Percentiles rank a stretch among this genome's conserved stretches.
phyloP scores from a whole-genome alignment of 352 stramenopile species.

The Globisporangium heterothallicum region DNA sequence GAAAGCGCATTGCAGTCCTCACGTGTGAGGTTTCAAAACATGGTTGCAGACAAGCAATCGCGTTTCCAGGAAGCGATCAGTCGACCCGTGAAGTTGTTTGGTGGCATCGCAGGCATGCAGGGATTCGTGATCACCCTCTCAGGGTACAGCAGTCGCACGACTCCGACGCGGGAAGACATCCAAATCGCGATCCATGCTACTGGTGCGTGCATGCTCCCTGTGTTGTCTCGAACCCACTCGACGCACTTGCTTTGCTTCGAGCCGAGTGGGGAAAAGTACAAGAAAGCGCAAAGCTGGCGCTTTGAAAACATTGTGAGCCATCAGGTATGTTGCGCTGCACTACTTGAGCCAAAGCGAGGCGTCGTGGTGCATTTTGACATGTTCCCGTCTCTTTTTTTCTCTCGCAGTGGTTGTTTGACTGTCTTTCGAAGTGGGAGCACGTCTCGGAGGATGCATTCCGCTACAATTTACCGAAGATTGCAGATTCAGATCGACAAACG shows the following conservation, averaged over 20 bases:
- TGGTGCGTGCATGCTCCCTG: conserved; percentile 78
- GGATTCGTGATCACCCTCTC: conserved; percentile 80
- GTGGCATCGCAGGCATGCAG: conserved; percentile 72
- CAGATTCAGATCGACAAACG: conserved; percentile 7
- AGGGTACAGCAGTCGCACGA: conserved; percentile 71
- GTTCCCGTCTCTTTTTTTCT: background rate
- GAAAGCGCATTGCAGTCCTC: background rate
- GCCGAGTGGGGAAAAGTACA: conserved; percentile 78
- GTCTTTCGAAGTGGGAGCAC: conserved; percentile 58
- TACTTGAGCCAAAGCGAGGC: too few relatives aligned
- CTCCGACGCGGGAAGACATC: conserved; percentile 72
- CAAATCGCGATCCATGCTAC: conserved; percentile 80
- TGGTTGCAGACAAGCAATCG: conserved; percentile 14
- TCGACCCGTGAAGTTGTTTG: conserved; percentile 52
- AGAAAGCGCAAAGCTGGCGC: conserved; percentile 76
- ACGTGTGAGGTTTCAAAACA: too few relatives aligned
- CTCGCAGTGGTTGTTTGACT: conserved; percentile 71
- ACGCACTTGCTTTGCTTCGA: conserved; percentile 81
- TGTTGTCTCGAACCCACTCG: conserved; percentile 75
- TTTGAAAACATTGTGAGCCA: conserved; percentile 78
- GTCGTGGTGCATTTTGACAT: conserved; percentile 8
- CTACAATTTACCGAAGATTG: conserved; percentile 19
- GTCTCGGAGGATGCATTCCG: conserved; percentile 47
- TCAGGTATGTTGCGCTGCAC: conserved; percentile 43
- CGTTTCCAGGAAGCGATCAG: conserved; percentile 49